Base-by-base conservation (phyloP, 805 yeast genomes). In the Blastobotrys chiropterorum region DNA sequence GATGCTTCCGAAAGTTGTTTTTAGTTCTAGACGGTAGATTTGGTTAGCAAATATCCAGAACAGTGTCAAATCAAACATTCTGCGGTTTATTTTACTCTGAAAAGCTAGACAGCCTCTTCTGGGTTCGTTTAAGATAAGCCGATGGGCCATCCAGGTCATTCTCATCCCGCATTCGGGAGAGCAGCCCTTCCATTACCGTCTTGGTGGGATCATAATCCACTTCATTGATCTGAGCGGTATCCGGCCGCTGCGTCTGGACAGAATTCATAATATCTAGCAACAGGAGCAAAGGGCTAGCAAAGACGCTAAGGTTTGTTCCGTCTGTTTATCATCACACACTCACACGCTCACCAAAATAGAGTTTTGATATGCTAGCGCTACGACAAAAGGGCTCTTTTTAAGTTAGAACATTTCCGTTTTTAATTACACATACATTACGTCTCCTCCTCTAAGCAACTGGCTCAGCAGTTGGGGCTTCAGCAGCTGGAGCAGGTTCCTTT, bases 401-500 rank as follows among this genome's bases (percentile, higher is more conserved):
- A 26, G 34, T 26, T 26, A 26, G 34, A 26, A 26, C 34, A 26
- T 26, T 26, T 26, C 34, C 34, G 34, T 26, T 26, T 26, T 26
- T 26, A 26, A 26, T 26, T 26, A 26, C 34, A 26, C 34, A 26
- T 26, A 26, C 34, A 26, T 26, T 26, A 26, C 34, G 34, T 26
- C 34, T 26, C 34, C 34, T 26, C 34, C 34, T 26, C 31, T 38
- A 17, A 38, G 39, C 74, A 56, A 63, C 70, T 59, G 67, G 69
- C 55, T 60, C 68, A 54, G 68, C 74, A 56, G 61, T 72, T 54
- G 57, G 57, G 17, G 54, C 61, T 38, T 40, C 52, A 38, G 38
- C 54, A 26, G 34, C 34, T 30, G 53, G 54, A 41, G 44, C 51
- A 14, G 54, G 44, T 43, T 49, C 49, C 67, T 71, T 76, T 56